phyloP scores from a whole-genome alignment of 441 rosid species.

The Adansonia rubrostipa region DNA sequence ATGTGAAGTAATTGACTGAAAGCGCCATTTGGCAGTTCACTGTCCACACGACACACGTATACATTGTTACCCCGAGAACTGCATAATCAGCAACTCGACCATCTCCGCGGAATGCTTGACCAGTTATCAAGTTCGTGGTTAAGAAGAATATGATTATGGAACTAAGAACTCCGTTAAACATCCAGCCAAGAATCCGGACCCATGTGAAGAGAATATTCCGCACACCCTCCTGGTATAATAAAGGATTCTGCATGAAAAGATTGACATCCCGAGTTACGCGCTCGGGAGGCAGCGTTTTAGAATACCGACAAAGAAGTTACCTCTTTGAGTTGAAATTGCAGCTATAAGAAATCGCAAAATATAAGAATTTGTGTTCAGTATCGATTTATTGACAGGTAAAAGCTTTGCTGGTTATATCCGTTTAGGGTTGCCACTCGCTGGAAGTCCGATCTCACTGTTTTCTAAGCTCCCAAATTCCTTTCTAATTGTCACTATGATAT shows the following conservation, averaged over 20 bases:
- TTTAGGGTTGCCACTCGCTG: too few relatives aligned
- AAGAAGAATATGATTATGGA: conserved; percentile 77
- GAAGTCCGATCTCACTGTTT: too few relatives aligned
- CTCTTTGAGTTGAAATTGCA: not conserved
- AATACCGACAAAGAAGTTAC: not conserved
- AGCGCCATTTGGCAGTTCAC: conserved; percentile 91
- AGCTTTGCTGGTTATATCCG: too few relatives aligned
- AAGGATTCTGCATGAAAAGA: conserved; percentile 63
- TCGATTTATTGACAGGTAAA: too few relatives aligned
- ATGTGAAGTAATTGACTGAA: conserved; percentile 87
- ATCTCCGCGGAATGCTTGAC: conserved; percentile 63
- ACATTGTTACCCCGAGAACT: conserved; percentile 77
- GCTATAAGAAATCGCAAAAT: not conserved
- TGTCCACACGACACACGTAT: conserved; percentile 72
- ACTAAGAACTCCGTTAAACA: conserved; percentile 72
- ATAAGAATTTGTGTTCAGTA: too few relatives aligned
- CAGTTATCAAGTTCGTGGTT: conserved; percentile 47
- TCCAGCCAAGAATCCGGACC: conserved; percentile 80
- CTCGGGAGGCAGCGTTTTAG: not conserved
- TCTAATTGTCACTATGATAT: too few relatives aligned
- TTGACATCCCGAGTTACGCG: not conserved
- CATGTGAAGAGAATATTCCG: conserved; percentile 78
- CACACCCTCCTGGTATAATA: conserved; percentile 70
- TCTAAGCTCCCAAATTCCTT: too few relatives aligned
- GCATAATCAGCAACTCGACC: conserved; percentile 69